Base-by-base conservation (phyloP, 768 basidiomycete genomes). In the Gautieria morchelliformis region DNA sequence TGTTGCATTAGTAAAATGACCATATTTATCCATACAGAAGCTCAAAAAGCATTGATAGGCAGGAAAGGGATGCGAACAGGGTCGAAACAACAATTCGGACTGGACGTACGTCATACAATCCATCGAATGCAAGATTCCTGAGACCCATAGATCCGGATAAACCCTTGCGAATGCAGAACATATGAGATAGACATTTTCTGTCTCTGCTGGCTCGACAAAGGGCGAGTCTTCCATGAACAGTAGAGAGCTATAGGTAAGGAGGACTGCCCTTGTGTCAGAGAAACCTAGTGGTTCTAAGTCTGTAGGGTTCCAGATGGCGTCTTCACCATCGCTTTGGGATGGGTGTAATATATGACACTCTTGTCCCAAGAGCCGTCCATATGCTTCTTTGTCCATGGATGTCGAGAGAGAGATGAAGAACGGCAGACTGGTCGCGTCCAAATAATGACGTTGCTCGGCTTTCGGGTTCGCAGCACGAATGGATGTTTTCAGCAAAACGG, bases 41-140 rank as follows among this genome's bases (percentile, higher is more conserved):
- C 27, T 27, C 19, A 46, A 56, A 12, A 27, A 27, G 27, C n/a
- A 5, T 27, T 27, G 27, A 27, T 27, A n/a, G n/a, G n/a, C n/a
- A n/a, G n/a, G n/a, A n/a, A n/a, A n/a, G n/a, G n/a, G n/a, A n/a
- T 27, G 27, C 27, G 27, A 27, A 27, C 27, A 5, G 27, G 27
- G 2, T 27, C 27, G 27, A 27, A 27, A 27, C 27, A 3, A 24
- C 32, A 52, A 35, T 3, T 49, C 15, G n/a, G 17, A 55, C 56
- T 19, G n/a, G 17, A 55, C 56, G 17, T 57, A 57, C 56, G 24
- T 22, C n/a, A 41, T 19, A 10, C n/a, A 47, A 12, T 57, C 56
- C 45, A 48, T 20, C 19, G 32, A 14, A 20, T 57, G 33, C 37
- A 22, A 35, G 7, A 49, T 37, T 14, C n/a, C 56, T 17, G 46